Evolutionary conservation across 1,284 basidiomycete species (phyloP), one percentile per base, ranked within the genome.

Genomic region (Rhodotorula sp.): DNA sequence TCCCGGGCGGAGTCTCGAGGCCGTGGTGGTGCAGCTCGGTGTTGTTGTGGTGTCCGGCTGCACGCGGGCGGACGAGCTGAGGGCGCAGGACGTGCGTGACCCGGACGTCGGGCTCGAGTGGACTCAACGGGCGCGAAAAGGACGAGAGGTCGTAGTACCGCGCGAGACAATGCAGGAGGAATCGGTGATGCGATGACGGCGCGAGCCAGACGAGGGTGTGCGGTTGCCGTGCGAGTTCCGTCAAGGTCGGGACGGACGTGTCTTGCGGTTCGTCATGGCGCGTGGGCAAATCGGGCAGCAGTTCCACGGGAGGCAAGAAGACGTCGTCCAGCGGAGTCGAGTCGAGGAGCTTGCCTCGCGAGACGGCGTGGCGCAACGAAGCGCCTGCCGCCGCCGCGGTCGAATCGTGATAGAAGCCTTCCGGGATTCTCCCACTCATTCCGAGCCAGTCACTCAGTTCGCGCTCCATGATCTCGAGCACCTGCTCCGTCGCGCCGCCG

Each of bases 61-160:
- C 50, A 14, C 63, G 59, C 31, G 70, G 59, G 0, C 66, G 68
- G 1, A 62, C 62, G 18, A 75, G 19, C 21, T 72, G 68, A 14
- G 73, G 70, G 3, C 64, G 56, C 8, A 70, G 59, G 59, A 75
- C 60, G 55, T 72, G 71, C 6, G 73, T 75, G 12, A 75, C 70
- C 5, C 73, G 68, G 2, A 64, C n/a, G 45, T 55, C 26, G 2
- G 73, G 73, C 21, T 72, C 70, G 68, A 72, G 70, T 2, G 73
- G 73, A 3, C 64, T 66, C 14, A 72, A 52, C 3, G 70, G 68
- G 15, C 71, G 65, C 5, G 73, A 75, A 61, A 75, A 75, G 26
- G 73, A 75, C 31, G 63, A 59, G 12, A 75, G 66, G 34, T 49
- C 14, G 66, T 75, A 75, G 60, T 75, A 75, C 21, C 73, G 68